Percentiles rank a stretch among this genome's conserved stretches.
Conservation (phyloP, 108 stramenopile genomes). For the Nitzschia inconspicua region DNA sequence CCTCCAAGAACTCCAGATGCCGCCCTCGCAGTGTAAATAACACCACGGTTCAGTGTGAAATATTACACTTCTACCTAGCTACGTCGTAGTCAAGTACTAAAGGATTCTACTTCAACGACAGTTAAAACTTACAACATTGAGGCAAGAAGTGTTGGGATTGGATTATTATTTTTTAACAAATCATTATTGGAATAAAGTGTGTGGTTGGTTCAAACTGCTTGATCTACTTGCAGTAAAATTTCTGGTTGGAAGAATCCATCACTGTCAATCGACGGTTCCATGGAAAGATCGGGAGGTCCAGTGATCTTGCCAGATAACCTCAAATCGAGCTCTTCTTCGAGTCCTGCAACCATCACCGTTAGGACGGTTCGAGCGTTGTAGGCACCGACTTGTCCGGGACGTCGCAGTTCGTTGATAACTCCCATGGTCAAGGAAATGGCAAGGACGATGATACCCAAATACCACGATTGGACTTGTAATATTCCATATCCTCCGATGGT, state of each 20-base stretch:
- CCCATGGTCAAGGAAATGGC: constrained; percentile 63
- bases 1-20: too few relatives aligned
- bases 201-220: background rate
- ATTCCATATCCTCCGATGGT: constrained; percentile 54
- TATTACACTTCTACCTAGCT: too few relatives aligned
- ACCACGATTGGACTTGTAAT: constrained; percentile 42
- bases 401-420: constrained; percentile 66
- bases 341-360: constrained; percentile 72
- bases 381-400: constrained; percentile 57
- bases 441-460: constrained; percentile 57
- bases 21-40: too few relatives aligned
- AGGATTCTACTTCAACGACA: too few relatives aligned
- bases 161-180: too few relatives aligned
- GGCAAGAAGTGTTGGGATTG: too few relatives aligned
- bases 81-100: too few relatives aligned
- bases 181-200: too few relatives aligned
- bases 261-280: constrained; percentile 29
- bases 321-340: constrained; percentile 69
- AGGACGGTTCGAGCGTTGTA: constrained; percentile 79
- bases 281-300: background rate
- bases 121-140: too few relatives aligned
- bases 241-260: constrained; percentile 23
- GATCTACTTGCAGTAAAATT: background rate
- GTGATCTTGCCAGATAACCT: constrained; percentile 32
- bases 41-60: too few relatives aligned